phyloP scores from a whole-genome alignment of 371 early-diverging fungal species.

The Mortierella sp. region DNA sequence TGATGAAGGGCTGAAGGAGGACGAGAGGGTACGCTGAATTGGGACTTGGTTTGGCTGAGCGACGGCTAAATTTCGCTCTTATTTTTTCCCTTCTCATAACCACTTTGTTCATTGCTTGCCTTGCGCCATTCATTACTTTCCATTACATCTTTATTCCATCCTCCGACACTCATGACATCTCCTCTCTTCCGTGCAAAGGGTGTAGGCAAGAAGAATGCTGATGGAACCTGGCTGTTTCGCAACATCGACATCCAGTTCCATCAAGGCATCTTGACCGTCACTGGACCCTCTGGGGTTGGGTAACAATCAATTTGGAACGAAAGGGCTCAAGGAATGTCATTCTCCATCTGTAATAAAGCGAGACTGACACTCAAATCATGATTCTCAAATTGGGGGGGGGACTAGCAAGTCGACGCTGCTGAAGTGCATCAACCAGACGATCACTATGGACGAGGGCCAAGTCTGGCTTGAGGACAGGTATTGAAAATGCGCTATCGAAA shows the following conservation, averaged over 20 bases:
- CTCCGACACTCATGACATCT: neutral
- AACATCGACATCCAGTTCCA: conserved; percentile 68
- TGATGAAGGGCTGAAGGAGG: too few relatives aligned
- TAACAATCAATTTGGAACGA: conserved; percentile 40
- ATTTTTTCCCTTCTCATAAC: neutral
- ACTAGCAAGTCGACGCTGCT: conserved; percentile 89
- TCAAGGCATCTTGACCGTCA: conserved; percentile 68
- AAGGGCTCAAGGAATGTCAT: neutral
- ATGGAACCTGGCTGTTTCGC: conserved; percentile 71
- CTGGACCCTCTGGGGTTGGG: conserved; percentile 84
- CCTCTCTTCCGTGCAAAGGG: conserved; percentile 29
- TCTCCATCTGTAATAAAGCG: neutral
- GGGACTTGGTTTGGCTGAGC: too few relatives aligned
- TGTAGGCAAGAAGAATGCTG: conserved; percentile 49
- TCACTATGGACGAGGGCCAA: conserved; percentile 71
- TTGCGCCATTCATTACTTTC: neutral
- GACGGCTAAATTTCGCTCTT: neutral
- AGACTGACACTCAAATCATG: neutral
- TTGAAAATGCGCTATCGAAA: neutral
- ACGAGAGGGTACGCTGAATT: too few relatives aligned
- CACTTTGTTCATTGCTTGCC: neutral
- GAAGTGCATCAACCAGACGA: conserved; percentile 83
- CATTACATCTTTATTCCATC: neutral
- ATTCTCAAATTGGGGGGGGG: too few relatives aligned
- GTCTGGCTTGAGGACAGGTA: conserved; percentile 67